Conservation (phyloP, 208 protist genomes). For the Acanthamoeba healyi region DNA sequence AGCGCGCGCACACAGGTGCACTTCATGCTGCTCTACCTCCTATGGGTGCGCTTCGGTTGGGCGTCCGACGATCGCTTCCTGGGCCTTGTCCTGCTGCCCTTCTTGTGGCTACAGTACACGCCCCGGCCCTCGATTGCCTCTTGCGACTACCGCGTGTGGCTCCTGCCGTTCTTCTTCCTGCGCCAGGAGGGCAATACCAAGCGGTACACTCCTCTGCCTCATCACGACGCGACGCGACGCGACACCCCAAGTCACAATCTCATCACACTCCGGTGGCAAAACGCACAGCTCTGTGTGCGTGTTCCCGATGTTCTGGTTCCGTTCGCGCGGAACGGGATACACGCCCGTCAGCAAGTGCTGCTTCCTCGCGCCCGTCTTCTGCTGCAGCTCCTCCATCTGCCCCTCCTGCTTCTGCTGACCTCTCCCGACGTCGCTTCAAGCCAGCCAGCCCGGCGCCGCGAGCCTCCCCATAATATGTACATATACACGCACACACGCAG, state of each 20-base stretch:
- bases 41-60: not conserved
- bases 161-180: not conserved
- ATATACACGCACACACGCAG: too few species aligned
- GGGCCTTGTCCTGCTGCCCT: not conserved
- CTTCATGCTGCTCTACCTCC: not conserved
- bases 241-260: too few species aligned
- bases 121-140: too few species aligned
- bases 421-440: too few species aligned
- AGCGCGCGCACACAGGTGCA: too few species aligned
- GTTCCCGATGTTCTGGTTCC: not conserved
- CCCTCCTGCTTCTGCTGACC: too few species aligned
- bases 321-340: not conserved
- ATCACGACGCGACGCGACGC: too few species aligned
- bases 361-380: not conserved
- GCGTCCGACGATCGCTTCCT: not conserved
- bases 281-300: not conserved
- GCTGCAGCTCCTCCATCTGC: not conserved
- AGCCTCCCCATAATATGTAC: too few species aligned
- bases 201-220: too few species aligned
- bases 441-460: too few species aligned
- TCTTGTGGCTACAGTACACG: not conserved
- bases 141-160: not conserved
- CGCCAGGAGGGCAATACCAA: too few species aligned
- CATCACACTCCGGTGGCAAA: not conserved
- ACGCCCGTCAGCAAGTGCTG: not conserved